phyloP scores from a whole-genome alignment of 371 early-diverging fungal species.

The Coemansia sp. region DNA sequence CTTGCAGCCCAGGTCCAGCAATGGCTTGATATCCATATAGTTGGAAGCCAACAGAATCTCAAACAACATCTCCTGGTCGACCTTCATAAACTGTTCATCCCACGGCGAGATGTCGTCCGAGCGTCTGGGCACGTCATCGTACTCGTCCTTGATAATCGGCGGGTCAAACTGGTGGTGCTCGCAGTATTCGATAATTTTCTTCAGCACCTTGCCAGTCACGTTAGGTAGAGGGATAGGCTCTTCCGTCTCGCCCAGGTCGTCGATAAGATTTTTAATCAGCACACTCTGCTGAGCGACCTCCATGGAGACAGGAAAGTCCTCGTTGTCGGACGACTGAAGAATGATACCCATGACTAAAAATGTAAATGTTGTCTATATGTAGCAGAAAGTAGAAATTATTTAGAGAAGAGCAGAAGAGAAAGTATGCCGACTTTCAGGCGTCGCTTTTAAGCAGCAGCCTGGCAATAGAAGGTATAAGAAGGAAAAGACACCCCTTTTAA shows the following conservation, averaged over 20 bases:
- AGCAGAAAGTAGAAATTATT: neutral
- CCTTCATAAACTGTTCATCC: conserved; percentile 79
- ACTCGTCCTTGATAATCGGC: conserved; percentile 43
- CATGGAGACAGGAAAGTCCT: conserved; percentile 39
- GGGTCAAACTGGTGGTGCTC: conserved; percentile 78
- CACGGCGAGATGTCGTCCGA: conserved; percentile 76
- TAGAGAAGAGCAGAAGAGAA: neutral
- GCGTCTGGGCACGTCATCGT: conserved; percentile 62
- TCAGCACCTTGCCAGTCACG: conserved; percentile 67
- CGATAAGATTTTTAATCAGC: conserved; percentile 93
- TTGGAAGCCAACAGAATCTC: conserved; percentile 88
- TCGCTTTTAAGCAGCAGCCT: neutral
- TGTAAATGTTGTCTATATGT: conserved; percentile 38
- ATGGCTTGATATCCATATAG: conserved; percentile 93
- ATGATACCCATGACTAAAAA: neutral
- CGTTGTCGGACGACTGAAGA: conserved; percentile 36
- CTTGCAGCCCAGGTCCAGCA: conserved; percentile 95
- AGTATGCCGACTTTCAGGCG: neutral
- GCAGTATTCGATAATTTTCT: conserved; percentile 82
- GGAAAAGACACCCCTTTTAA: neutral
- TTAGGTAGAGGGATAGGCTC: conserved; percentile 79
- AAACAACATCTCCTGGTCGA: conserved; percentile 76
- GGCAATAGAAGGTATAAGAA: neutral
- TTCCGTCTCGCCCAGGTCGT: conserved; percentile 80
- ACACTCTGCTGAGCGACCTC: conserved; percentile 82